Evolutionary conservation across 805 yeast species (phyloP).

Genomic region (Lipomyces chichibuensis): DNA sequence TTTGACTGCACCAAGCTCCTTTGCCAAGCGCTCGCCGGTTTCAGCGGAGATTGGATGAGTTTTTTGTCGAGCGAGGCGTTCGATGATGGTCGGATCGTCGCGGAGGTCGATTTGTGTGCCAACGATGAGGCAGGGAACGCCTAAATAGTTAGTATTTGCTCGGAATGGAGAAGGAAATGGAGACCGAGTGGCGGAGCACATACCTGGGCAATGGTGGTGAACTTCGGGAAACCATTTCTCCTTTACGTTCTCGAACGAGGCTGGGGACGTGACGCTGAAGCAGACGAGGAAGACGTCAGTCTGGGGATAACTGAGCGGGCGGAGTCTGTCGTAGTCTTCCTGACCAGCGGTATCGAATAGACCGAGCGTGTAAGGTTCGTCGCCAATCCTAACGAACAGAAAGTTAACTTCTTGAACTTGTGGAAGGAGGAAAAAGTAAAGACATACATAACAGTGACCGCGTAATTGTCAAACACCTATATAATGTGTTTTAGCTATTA

Average conservation of each 20-base stretch:
- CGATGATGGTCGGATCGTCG: slow-evolving; percentile 87
- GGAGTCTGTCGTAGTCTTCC: slow-evolving; percentile 96
- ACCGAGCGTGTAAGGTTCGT: slow-evolving; percentile 97
- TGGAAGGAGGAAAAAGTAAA: background rate
- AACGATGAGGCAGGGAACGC: slow-evolving; percentile 94
- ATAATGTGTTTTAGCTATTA: background rate
- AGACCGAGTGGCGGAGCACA: background rate
- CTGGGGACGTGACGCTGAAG: slow-evolving; percentile 95
- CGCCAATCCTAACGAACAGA: slow-evolving; percentile 66
- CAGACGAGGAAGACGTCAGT: slow-evolving; percentile 96
- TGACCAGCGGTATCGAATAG: slow-evolving; percentile 98
- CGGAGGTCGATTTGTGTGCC: slow-evolving; percentile 97
- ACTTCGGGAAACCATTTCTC: slow-evolving; percentile 99
- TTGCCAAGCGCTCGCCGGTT: slow-evolving; percentile 89
- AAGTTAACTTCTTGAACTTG: background rate
- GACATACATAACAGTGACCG: slow-evolving; percentile 75
- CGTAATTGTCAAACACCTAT: slow-evolving; percentile 53
- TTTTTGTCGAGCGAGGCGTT: slow-evolving; percentile 87
- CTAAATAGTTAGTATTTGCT: slow-evolving; percentile 42
- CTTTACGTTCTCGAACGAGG: slow-evolving; percentile 94
- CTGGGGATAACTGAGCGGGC: slow-evolving; percentile 95
- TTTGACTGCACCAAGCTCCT: slow-evolving; percentile 91
- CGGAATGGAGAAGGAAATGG: background rate
- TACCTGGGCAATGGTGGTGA: slow-evolving; percentile 87
- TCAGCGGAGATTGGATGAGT: slow-evolving; percentile 82